phyloP scores from a whole-genome alignment of 2,329 filamentous ascomycete genomes.

The Alternaria sp. region DNA sequence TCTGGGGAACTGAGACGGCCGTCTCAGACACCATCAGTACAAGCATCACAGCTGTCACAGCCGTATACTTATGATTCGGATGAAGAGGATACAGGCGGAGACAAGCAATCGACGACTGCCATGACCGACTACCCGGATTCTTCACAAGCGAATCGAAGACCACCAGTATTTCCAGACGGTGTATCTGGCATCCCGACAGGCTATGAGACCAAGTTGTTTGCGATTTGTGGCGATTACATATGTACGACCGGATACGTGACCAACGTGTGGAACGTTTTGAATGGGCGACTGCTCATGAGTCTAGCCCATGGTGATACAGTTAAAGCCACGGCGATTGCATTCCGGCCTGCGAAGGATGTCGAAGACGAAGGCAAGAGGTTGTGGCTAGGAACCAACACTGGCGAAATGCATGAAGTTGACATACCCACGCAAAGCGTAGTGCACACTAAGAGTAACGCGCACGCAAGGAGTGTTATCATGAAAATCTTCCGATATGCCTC shows the following conservation, averaged over 20 bases:
- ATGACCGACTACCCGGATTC: constrained; percentile 79
- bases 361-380: constrained; percentile 81
- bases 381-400: constrained; percentile 89
- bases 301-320: constrained; percentile 84
- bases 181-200: constrained; percentile 81
- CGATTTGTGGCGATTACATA: constrained; percentile 85
- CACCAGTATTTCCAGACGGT: constrained; percentile 76
- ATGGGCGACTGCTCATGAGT: constrained; percentile 82
- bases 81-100: constrained; percentile 53
- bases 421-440: constrained; percentile 76
- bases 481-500: constrained; percentile 86
- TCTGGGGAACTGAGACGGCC: constrained; percentile 47
- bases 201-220: constrained; percentile 86
- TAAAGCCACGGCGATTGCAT: constrained; percentile 81
- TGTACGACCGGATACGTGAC: constrained; percentile 89
- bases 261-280: constrained; percentile 83
- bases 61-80: constrained; percentile 59
- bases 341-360: constrained; percentile 81
- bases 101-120: constrained; percentile 62
- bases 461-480: constrained; percentile 79
- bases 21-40: constrained; percentile 23
- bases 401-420: constrained; percentile 90
- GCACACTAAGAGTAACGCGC: constrained; percentile 72
- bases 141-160: constrained; percentile 82
- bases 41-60: constrained; percentile 31